A percentile compares a stretch with the other conserved stretches of the same genome.
Evolutionary conservation across 108 stramenopile species (phyloP).

Genomic region (Chaetoceros tenuissimus): DNA sequence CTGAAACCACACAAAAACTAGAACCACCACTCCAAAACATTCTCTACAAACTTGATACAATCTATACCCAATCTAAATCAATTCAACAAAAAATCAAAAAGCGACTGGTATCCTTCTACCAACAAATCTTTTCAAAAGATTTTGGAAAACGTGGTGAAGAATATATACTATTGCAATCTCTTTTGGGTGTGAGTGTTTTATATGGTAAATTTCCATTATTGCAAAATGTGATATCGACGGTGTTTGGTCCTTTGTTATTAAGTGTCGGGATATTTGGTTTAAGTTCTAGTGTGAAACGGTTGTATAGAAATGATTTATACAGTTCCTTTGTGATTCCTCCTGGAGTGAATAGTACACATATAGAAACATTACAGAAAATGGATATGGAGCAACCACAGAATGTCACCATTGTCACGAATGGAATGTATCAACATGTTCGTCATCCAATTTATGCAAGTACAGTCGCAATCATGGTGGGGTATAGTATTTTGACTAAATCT

Average conservation of each 20-base stretch:
- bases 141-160: not conserved
- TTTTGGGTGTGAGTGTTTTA: not conserved
- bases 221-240: not conserved
- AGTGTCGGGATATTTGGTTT: not conserved
- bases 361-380: too few species aligned
- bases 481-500: not conserved
- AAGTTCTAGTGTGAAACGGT: not conserved
- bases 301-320: not conserved
- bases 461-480: not conserved
- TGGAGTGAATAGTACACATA: not conserved
- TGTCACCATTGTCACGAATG: not conserved
- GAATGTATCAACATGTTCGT: not conserved
- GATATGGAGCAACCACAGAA: too few species aligned
- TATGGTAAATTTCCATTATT: not conserved
- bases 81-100: too few species aligned
- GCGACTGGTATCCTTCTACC: too few species aligned
- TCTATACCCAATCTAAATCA: too few species aligned
- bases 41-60: too few species aligned
- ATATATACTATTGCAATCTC: not conserved
- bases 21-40: too few species aligned
- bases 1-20: too few species aligned
- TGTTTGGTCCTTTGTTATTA: not conserved
- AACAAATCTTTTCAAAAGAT: not conserved
- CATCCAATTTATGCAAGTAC: not conserved
- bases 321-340: not conserved